These are phyloP conservation scores for Papiliotrema fonsecae DNA, from an alignment of 1,284 basidiomycete genomes.

Conservation along the genomic window DNA sequence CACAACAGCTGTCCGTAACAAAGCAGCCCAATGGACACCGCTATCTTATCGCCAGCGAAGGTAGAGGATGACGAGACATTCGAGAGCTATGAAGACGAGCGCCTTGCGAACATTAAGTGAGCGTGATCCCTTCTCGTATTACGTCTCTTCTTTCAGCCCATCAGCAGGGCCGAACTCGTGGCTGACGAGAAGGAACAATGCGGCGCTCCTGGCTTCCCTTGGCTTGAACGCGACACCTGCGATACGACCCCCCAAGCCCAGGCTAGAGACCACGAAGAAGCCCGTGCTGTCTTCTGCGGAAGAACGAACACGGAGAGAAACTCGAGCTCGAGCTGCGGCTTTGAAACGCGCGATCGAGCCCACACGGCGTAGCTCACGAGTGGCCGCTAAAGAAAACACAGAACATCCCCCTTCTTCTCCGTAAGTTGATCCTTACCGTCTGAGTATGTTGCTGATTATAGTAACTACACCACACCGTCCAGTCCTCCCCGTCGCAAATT, in stretches of 20 bases:
- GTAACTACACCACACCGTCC: too few species aligned
- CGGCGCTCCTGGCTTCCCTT: constrained; percentile 24
- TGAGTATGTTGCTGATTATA: too few species aligned
- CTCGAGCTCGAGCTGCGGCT: constrained; percentile 10
- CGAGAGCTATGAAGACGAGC: constrained; percentile 3
- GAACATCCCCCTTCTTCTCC: too few species aligned
- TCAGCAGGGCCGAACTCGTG: constrained; percentile 6
- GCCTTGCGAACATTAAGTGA: constrained; percentile 7
- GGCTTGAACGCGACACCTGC: constrained; percentile 17
- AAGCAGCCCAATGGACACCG: too few species aligned
- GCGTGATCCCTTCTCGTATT: constrained; percentile 5
- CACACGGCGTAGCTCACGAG: constrained; percentile 18
- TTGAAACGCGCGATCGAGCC: constrained; percentile 14
- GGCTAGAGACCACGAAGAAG: neutral
- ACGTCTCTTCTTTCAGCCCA: neutral
- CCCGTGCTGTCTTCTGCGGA: constrained; percentile 14
- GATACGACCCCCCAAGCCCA: constrained; percentile 1
- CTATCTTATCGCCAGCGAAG: too few species aligned
- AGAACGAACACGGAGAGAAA: constrained; percentile 7
- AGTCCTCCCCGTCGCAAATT: neutral
- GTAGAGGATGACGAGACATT: neutral
- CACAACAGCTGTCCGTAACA: too few species aligned
- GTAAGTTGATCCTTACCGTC: too few species aligned
- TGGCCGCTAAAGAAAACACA: constrained; percentile 13
- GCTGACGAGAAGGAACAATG: constrained; percentile 20